Base-by-base conservation (phyloP, 2,329 filamentous ascomycete genomes). In the Diaporthe eres region DNA sequence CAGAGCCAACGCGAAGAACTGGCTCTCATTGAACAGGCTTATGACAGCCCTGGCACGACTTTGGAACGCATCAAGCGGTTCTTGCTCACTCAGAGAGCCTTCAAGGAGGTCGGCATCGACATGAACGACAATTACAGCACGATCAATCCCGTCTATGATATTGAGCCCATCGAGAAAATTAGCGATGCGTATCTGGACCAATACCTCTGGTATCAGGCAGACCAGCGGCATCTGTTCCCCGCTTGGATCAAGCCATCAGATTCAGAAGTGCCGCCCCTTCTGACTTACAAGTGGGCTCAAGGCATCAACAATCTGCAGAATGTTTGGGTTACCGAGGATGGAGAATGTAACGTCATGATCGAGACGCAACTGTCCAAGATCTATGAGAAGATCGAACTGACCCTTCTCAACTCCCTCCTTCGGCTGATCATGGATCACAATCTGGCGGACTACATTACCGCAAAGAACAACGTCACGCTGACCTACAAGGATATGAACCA, bases 401-500 rank as follows among this genome's bases (percentile, higher is more conserved):
- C 97, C 0, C 88, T 99, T 75, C 91, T 99, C 80, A 99, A 99
- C 86, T 94, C 96, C 75, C 89, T 99, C 44, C 89, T 99, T 68
- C 92, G 97, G 65, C 86, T 99, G 79, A 98, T 99, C 83, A 99
- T 99, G 97, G 97, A 99, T 81, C 97, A 99, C 89, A 99, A 99
- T 84, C 86, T 99, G 86, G 97, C 97, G 7, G 97, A 99, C 84
- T 99, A 99, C 86, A 99, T 99, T 82, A 98, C 96, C 1, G 95
- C 96, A 51, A 99, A 99, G 91, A 99, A 99, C 88, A 99, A 99
- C 82, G 97, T 99, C 17, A 96, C 98, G 83, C 90, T 99, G 78
- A 98, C 97, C 77, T 99, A 99, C 89, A 99, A 99, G 87, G 97
- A 99, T 81, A 99, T 99, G 97, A 98, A 98, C 82, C 97, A 99